Evolutionary conservation across 2,329 filamentous ascomycete species (phyloP).

Genomic region (Diaporthe sp.): DNA sequence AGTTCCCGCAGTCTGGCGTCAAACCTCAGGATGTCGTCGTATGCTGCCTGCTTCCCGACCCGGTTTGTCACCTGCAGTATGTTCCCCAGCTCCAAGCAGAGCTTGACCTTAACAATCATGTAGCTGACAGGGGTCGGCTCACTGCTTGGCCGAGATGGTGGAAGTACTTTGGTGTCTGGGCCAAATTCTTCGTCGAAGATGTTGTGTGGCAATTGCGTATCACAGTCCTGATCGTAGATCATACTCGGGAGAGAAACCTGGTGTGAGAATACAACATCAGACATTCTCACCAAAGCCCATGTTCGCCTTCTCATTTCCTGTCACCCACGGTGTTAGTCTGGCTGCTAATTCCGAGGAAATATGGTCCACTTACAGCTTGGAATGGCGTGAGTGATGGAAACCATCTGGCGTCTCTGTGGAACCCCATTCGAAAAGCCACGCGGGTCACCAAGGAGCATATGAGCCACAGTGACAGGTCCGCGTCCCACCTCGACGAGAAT

Average conservation of each 20-base stretch:
- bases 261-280: slow-evolving; percentile 83
- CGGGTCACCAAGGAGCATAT: slow-evolving; percentile 69
- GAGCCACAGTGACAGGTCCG: slow-evolving; percentile 76
- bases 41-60: slow-evolving; percentile 67
- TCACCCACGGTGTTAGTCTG: not conserved
- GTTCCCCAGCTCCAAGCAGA: slow-evolving; percentile 77
- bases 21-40: slow-evolving; percentile 75
- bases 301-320: slow-evolving; percentile 79
- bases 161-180: slow-evolving; percentile 76
- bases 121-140: slow-evolving; percentile 84
- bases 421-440: slow-evolving; percentile 77
- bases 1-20: slow-evolving; percentile 73
- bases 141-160: slow-evolving; percentile 74
- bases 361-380: slow-evolving; percentile 68
- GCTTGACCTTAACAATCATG: slow-evolving; percentile 80
- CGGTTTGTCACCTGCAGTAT: slow-evolving; percentile 77
- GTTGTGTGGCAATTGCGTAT: slow-evolving; percentile 81
- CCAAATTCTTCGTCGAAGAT: slow-evolving; percentile 86
- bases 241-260: slow-evolving; percentile 77
- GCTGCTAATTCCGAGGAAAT: too few relatives aligned
- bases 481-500: slow-evolving; percentile 79
- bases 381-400: slow-evolving; percentile 80
- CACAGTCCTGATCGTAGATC: slow-evolving; percentile 81
- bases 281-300: slow-evolving; percentile 80
- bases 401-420: slow-evolving; percentile 83